Percentiles rank a stretch among this genome's conserved stretches.
phyloP scores from a whole-genome alignment of 1,139 yeast genomes.

The Suhomyces taliae region DNA sequence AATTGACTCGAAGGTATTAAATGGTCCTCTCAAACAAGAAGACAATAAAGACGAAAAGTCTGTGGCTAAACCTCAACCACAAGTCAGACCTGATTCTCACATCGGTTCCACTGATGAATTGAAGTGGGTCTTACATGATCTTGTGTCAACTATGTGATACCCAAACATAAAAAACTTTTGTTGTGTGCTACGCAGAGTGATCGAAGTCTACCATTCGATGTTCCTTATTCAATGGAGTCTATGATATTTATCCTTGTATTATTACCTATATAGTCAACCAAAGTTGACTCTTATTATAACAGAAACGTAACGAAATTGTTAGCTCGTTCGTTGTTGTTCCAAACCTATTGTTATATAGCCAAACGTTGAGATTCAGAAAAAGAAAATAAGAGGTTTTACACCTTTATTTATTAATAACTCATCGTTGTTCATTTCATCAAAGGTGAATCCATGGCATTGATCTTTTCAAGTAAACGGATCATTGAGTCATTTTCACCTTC shows the following conservation, averaged over 20 bases:
- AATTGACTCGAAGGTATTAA: conserved; percentile 7
- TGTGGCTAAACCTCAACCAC: conserved; percentile 11
- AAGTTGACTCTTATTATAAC: background rate
- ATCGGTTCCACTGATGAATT: conserved; percentile 69
- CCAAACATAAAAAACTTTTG: too few species aligned
- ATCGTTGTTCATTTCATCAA: conserved; percentile 10
- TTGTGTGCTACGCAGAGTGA: too few species aligned
- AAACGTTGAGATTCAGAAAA: too few species aligned
- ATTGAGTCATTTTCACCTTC: conserved; percentile 11
- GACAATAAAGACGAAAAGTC: conserved; percentile 12
- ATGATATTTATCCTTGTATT: conserved; percentile 5
- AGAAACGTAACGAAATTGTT: background rate
- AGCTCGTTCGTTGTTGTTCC: background rate
- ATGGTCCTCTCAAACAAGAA: conserved; percentile 10
- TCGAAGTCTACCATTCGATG: background rate
- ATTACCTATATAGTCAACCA: conserved; percentile 1
- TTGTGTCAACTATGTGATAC: conserved; percentile 36
- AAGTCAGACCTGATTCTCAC: conserved; percentile 29
- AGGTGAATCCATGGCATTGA: conserved; percentile 18
- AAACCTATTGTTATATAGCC: too few species aligned
- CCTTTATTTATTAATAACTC: background rate
- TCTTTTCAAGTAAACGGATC: conserved; percentile 11
- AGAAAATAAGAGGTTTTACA: background rate
- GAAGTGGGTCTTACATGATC: conserved; percentile 68
- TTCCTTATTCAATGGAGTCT: background rate